Base-by-base conservation (phyloP, 352 stramenopile species). In the Phytopythium sindhum region DNA sequence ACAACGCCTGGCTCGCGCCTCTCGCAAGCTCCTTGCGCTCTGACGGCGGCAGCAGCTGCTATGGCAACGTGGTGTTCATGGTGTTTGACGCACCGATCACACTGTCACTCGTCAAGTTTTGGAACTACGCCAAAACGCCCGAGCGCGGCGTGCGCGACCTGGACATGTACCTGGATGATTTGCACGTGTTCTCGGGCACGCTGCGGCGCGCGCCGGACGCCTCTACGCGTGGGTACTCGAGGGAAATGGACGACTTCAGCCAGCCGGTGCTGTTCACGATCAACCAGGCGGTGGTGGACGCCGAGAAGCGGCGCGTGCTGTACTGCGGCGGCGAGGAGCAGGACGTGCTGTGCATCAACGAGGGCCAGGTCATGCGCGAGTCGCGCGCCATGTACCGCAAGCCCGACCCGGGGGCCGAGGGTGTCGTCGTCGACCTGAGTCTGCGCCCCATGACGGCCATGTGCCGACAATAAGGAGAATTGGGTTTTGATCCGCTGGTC, bases 291-390 rank as follows among this genome's bases (percentile, higher is more conserved):
- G 70, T 88, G 65, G 81, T 93, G 29, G 84, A 93, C 64, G 19
- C 55, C 6, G 84, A 93, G 41, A 92, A 92, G 56, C 63, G 81
- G 3, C 75, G 74, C 29, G 65, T 93, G 10, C 65, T 76, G 14
- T 95, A 94, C 48, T 95, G 87, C 37, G 87, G 87, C 0, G 51
- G 51, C 1, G 84, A 94, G 57, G 83, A 93, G 52, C 90, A 97
- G 66, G 89, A 97, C 41, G 89, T 97, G 15, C 65, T 96, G 9
- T 91, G 83, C 35, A 97, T 97, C 61, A 96, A 97, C 54, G 90
- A 97, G 63, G 82, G 87, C 2, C 86, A 96, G 67, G 87, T 97
- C 26, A 86, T 95, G 57, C 74, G 93, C 37, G 82, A 92, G 54
- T 92, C 82, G 1, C 87, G 83, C 52, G 74, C 76, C 14, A 95